Percentiles rank a stretch among this genome's conserved stretches.
These are phyloP conservation scores for Cucurbita maxima DNA, from an alignment of 306 rosid genomes.

Conservation along the genomic window DNA sequence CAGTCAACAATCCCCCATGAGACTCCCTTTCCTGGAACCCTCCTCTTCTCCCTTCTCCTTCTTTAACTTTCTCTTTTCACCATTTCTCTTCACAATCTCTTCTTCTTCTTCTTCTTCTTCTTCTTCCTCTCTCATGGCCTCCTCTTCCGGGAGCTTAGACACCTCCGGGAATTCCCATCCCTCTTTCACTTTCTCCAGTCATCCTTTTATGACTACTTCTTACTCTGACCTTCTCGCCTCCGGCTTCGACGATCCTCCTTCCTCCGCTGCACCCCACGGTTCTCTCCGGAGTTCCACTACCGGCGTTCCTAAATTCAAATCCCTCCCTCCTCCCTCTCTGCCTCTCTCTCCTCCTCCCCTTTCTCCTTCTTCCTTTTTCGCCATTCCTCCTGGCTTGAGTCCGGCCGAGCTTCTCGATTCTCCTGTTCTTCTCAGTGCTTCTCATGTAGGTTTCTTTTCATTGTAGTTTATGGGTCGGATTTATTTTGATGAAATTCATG, in stretches of 20 bases:
- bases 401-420: slow-evolving; percentile 89
- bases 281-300: slow-evolving; percentile 20
- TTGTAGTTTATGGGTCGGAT: not conserved
- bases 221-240: slow-evolving; percentile 58
- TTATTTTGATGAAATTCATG: not conserved
- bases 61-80: slow-evolving; percentile 1
- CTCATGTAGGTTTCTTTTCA: slow-evolving; percentile 31
- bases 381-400: slow-evolving; percentile 59
- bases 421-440: slow-evolving; percentile 58
- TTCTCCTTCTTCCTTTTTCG: slow-evolving; percentile 62
- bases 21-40: slow-evolving; percentile 27
- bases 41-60: slow-evolving; percentile 9
- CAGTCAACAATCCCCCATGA: not conserved
- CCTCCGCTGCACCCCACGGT: not conserved
- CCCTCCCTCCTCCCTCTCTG: slow-evolving; percentile 65
- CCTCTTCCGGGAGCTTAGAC: slow-evolving; percentile 51
- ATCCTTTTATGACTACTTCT: slow-evolving; percentile 62
- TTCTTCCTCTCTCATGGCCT: slow-evolving; percentile 17
- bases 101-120: not conserved
- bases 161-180: slow-evolving; percentile 44
- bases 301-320: slow-evolving; percentile 72
- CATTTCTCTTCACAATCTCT: slow-evolving; percentile 5
- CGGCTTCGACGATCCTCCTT: slow-evolving; percentile 1
- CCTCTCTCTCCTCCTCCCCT: slow-evolving; percentile 62
- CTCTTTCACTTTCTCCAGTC: slow-evolving; percentile 38